Percentiles rank a stretch among this genome's conserved stretches.
Evolutionary conservation across 495 filamentous ascomycete genomes (phyloP).

Genomic region (Aspergillus mulundensis): DNA sequence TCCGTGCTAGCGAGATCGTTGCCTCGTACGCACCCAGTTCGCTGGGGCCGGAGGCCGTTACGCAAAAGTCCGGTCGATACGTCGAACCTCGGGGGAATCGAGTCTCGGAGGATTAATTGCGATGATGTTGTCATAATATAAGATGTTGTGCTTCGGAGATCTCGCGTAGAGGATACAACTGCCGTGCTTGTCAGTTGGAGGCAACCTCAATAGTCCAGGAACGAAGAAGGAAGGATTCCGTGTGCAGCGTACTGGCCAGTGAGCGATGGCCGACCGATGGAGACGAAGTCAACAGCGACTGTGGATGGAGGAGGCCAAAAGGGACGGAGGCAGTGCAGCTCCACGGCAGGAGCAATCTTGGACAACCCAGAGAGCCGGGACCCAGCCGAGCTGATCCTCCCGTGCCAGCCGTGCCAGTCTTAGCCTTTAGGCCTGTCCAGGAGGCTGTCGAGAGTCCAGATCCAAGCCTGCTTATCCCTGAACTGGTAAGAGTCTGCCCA

Average conservation of each 20-base stretch:
- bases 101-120: not conserved
- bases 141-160: not conserved
- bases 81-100: constrained; percentile 6
- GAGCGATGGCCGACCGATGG: not conserved
- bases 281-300: not conserved
- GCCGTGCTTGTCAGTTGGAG: not conserved
- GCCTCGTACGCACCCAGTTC: constrained; percentile 6
- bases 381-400: constrained; percentile 11
- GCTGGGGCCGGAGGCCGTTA: constrained; percentile 13
- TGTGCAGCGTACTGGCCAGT: not conserved
- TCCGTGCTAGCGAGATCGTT: constrained; percentile 13
- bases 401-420: constrained; percentile 6
- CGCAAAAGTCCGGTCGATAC: constrained; percentile 12
- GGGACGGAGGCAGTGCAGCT: not conserved
- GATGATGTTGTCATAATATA: not conserved
- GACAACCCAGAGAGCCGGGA: constrained; percentile 10
- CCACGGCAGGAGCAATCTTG: not conserved
- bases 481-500: not conserved
- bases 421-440: not conserved
- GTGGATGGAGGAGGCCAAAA: not conserved
- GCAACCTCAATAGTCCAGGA: not conserved
- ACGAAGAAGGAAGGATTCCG: not conserved
- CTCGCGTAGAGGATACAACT: not conserved
- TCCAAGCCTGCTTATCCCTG: constrained; percentile 4
- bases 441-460: constrained; percentile 1